Conservation (phyloP, 768 basidiomycete genomes). For the Pholiota conissans region DNA sequence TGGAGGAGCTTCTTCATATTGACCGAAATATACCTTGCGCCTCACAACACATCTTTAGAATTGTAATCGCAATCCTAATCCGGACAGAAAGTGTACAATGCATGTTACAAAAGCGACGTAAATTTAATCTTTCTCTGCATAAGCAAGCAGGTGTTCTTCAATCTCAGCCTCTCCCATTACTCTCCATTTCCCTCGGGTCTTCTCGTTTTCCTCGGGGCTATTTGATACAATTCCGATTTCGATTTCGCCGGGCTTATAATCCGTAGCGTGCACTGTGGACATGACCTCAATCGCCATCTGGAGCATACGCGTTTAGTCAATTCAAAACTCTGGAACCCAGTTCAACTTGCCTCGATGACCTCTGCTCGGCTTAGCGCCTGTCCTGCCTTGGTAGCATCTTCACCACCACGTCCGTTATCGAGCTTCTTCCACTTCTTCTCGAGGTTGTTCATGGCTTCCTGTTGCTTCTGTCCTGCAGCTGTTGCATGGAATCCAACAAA, state of each 20-base stretch:
- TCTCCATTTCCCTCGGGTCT: conserved; percentile 76
- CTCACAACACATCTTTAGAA: not conserved
- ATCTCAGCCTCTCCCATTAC: conserved; percentile 78
- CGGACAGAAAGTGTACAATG: conserved; percentile 11
- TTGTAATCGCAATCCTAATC: conserved; percentile 16
- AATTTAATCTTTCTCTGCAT: conserved; percentile 87
- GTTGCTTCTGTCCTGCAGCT: conserved; percentile 94
- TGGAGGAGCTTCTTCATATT: conserved; percentile 69
- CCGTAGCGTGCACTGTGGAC: conserved; percentile 91
- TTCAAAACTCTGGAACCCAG: not conserved
- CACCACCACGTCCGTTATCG: conserved; percentile 73
- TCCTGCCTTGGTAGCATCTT: conserved; percentile 76
- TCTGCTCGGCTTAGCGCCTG: conserved; percentile 70
- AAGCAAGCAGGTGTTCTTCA: conserved; percentile 78
- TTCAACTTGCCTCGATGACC: conserved; percentile 80
- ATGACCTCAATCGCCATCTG: conserved; percentile 94
- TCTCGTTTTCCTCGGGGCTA: conserved; percentile 67
- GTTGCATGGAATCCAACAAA: conserved; percentile 99
- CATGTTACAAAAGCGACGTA: conserved; percentile 1
- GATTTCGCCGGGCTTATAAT: conserved; percentile 94
- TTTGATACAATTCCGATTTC: conserved; percentile 93
- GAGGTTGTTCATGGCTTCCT: conserved; percentile 97
- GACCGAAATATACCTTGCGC: conserved; percentile 28
- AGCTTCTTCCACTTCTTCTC: conserved; percentile 99
- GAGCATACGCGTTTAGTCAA: conserved; percentile 1